Evolutionary conservation across 768 basidiomycete species (phyloP), one percentile per base, ranked within the genome.

Genomic region (Baorangia bicolor): DNA sequence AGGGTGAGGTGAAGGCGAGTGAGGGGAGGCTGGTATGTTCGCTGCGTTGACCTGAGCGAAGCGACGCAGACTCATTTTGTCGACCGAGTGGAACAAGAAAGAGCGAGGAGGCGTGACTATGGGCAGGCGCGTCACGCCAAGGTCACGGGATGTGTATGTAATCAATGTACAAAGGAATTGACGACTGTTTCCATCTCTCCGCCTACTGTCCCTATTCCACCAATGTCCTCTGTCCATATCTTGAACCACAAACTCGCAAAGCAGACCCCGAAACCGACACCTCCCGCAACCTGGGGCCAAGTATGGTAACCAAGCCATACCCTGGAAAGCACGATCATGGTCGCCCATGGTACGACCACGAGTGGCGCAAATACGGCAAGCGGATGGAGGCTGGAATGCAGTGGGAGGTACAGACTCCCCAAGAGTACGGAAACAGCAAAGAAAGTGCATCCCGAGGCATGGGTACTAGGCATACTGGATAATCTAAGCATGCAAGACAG

Each of bases 271-370:
- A 81, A 84, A 3, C 70, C 67, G 31, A 70, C 74, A 1, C 90
- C 90, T 27, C 75, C 88, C 10, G 72, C 65, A 18, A 91, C 86
- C 59, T 92, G 90, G 0, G 76, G 73, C 78, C 78, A 79, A 11
- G 88, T 90, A 69, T 92, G 90, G 59, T 92, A 84, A 5, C 88
- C 87, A 13, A 92, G 78, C 86, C 83, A 84, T 30, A 90, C 78
- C 46, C 90, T 77, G 11, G 90, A 92, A 48, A 80, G 62, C 5
- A 82, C 74, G 40, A 92, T 80, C 16, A 78, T 61, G 34, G 64
- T 57, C 12, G 87, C 78, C 78, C 79, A 86, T 2, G 86, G 82
- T 12, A 84, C 58, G 4, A 79, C 73, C 43, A 87, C 62, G 4
- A 82, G 31, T n/a, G 85, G 79, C 37, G 73, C 72, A 49, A 56